phyloP scores from a whole-genome alignment of 1,284 basidiomycete species.

The Vanrija sp. region DNA sequence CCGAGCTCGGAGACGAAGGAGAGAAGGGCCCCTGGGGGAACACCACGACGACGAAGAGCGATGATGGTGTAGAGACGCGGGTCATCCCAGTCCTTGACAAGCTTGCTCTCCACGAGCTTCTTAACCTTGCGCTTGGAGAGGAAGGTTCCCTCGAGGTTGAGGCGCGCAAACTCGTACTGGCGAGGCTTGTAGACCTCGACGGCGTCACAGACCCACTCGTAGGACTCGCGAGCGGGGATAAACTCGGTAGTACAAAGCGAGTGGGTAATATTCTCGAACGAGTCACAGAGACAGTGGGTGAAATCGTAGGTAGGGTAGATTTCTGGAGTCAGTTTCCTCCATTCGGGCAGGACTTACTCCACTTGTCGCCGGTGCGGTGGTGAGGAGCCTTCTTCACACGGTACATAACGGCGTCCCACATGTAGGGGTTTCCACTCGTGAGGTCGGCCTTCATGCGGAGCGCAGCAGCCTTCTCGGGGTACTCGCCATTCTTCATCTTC shows the following conservation, averaged over 20 bases:
- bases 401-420: constrained; percentile 99
- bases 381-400: constrained; percentile 87
- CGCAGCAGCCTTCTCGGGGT: constrained; percentile 83
- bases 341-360: constrained; percentile 55
- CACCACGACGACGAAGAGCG: constrained; percentile 86
- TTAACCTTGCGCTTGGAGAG: constrained; percentile 97
- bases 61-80: constrained; percentile 98
- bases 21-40: constrained; percentile 91
- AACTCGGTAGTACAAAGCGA: constrained; percentile 98
- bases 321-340: constrained; percentile 20
- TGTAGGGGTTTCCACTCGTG: constrained; percentile 89
- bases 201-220: constrained; percentile 98
- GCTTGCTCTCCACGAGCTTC: constrained; percentile 76
- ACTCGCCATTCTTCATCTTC: constrained; percentile 87
- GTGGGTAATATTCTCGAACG: constrained; percentile 98
- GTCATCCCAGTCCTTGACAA: constrained; percentile 95
- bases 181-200: constrained; percentile 96
- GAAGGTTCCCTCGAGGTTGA: constrained; percentile 91
- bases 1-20: constrained; percentile 90
- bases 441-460: constrained; percentile 98
- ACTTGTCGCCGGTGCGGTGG: constrained; percentile 87
- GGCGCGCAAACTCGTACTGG: constrained; percentile 94
- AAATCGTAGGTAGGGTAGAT: constrained; percentile 90
- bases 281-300: constrained; percentile 97
- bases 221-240: constrained; percentile 91